Conservation (phyloP, 345 rosid genomes). For the Litchi chinensis region DNA sequence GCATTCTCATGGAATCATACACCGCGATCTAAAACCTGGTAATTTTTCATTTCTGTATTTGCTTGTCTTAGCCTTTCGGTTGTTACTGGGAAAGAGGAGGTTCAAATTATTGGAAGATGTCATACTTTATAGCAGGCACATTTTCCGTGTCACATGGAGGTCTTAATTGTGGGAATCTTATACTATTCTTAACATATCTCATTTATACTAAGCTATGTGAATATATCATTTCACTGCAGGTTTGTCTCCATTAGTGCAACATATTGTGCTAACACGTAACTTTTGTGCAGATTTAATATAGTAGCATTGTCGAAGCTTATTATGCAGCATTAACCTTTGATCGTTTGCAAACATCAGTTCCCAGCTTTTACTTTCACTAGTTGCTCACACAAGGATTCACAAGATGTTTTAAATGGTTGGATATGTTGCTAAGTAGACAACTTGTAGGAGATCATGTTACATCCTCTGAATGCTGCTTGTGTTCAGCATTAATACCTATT, state of each 20-base stretch:
- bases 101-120: conserved; percentile 21
- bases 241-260: not conserved
- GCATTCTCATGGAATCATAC: conserved; percentile 94
- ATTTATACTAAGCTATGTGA: not conserved
- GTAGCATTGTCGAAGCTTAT: not conserved
- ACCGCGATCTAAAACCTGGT: conserved; percentile 98
- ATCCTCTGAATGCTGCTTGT: no score
- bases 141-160: conserved; percentile 20
- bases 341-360: not conserved
- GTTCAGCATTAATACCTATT: no score
- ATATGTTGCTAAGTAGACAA: not conserved
- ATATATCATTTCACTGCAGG: not conserved
- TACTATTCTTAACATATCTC: conserved; percentile 32
- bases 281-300: not conserved
- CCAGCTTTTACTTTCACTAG: not conserved
- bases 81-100: not conserved
- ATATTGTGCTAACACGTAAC: not conserved
- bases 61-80: not conserved
- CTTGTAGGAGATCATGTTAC: no score
- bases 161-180: conserved; percentile 35
- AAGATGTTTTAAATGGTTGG: not conserved
- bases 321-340: not conserved
- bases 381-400: not conserved
- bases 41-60: conserved; percentile 22
- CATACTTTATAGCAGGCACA: conserved; percentile 30